Evolutionary conservation across 2,329 filamentous ascomycete genomes (phyloP), one percentile per base, ranked within the genome.

Genomic region (Colletotrichum ledebouriae): DNA sequence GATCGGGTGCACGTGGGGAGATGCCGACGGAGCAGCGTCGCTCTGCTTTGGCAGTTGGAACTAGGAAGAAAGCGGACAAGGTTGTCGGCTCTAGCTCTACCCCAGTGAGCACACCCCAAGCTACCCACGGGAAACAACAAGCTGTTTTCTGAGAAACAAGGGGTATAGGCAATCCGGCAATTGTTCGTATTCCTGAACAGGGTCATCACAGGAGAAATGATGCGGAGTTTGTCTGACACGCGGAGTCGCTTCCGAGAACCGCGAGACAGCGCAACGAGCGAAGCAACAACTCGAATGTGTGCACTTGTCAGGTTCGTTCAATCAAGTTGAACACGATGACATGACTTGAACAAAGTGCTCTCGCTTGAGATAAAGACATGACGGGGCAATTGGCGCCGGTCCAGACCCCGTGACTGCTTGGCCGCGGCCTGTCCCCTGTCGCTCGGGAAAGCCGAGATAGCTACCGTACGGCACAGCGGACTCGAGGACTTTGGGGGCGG

Each of bases 251-350:
- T 33, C 57, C 49, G 20, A 53, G 29, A 17, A 3, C 1, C 12
- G 42, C 0, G 22, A 44, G 17, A 15, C 22, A 22, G 55, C 25
- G 34, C 37, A 55, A 20, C 29, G 0, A 39, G 2, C 34, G 34
- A 15, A 39, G 37, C 37, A 13, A 50, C 17, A 44, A n/a, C 13
- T 1, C 13, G 2, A 17, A 55, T 22, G 34, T 37, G 33, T 22
- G 47, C 53, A 37, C 44, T 49, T 65, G 55, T 68, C 65, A 68
- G 41, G 61, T 59, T 65, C 65, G 13, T 59, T 68, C 61, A 55
- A 65, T 33, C 33, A 33, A 41, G 46, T 10, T 6, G 9, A 12
- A 58, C 29, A 17, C 37, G 25, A 6, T 53, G 22, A 29, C 46
- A 39, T 53, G 63, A 39, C 33, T 41, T 20, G 13, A 22, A 12